Base-by-base conservation (phyloP, 345 rosid species). In the Combretum micranthum region DNA sequence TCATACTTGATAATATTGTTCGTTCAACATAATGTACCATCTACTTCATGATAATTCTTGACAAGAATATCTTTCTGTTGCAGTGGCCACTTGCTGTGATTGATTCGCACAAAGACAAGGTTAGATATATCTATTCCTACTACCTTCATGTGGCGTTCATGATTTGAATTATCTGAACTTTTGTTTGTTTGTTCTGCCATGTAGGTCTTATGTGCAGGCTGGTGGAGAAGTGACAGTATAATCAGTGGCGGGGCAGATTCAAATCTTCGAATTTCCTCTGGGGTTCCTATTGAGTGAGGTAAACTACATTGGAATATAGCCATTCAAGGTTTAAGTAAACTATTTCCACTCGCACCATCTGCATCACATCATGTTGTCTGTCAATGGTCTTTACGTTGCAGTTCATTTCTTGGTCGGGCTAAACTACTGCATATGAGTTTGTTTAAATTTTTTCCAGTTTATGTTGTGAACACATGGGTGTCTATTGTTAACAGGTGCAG, bases 61-160 rank as follows among this genome's bases (percentile, higher is more conserved):
- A 50, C 43, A 46, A 20, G 57, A 26, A 47, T 42, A 15, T 56
- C 64, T 46, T 72, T 64, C 44, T 77, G 51, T 70, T 83, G 78
- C 88, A 90, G 99, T 94, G 96, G 97, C 99, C 96, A 60, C 72
- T 94, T 26, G 66, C 90, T 69, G 70, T 90, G 54, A 79, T 90
- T 21, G 84, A 81, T 55, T 66, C 93, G 12, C 99, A 94, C 69
- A 81, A 74, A 47, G 96, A 87, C 65, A 94, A 90, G 96, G 93
- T 84, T 72, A 20, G 42, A 19, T 47, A 12, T 52, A 18, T 44
- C 16, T 42, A 18, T 32, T 52, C 55, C 55, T 19, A 56, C 37
- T 63, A 22, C 37, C 54, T 53, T 20, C 47, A 22, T 42, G 42
- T 48, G n/a, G 32, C n/a, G 4, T 20, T 23, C 16, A 19, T n/a